A percentile compares a stretch with the other conserved stretches of the same genome.
These are phyloP conservation scores for Alternaria brassicae DNA, from an alignment of 2,329 filamentous ascomycete genomes.

Conservation along the genomic window DNA sequence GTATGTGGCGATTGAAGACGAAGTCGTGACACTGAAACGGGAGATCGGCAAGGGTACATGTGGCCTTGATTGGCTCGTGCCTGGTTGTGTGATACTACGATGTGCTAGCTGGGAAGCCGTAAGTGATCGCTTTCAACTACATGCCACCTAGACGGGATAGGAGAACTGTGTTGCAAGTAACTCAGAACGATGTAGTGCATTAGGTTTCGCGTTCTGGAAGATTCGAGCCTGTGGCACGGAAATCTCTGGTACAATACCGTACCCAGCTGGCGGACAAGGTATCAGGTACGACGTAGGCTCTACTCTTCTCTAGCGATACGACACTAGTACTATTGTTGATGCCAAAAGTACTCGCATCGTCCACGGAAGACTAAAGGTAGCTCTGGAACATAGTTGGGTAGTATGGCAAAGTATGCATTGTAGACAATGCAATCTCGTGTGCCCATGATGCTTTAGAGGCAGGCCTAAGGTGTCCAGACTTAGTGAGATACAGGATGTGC, in stretches of 20 bases:
- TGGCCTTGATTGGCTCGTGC: conserved; percentile 5
- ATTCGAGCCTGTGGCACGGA: not conserved
- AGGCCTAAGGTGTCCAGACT: not conserved
- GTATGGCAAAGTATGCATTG: not conserved
- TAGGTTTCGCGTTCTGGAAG: not conserved
- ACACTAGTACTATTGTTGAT: not conserved
- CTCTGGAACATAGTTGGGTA: not conserved
- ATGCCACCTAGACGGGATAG: not conserved
- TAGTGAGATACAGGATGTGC: not conserved
- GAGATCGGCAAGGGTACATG: conserved; percentile 4
- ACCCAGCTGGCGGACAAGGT: not conserved
- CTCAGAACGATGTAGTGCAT: not conserved
- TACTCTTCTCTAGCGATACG: not conserved
- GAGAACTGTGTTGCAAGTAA: not conserved
- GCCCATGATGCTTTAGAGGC: not conserved
- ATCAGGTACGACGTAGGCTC: not conserved
- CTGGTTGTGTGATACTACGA: conserved; percentile 1
- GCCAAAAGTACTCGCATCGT: not conserved
- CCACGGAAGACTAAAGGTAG: not conserved
- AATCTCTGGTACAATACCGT: not conserved
- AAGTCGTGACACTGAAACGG: conserved; percentile 6
- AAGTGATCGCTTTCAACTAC: not conserved
- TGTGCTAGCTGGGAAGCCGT: not conserved
- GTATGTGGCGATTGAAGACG: not conserved
- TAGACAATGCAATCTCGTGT: not conserved